Base-by-base conservation (phyloP, 441 rosid species). In the Croton laevigatus region DNA sequence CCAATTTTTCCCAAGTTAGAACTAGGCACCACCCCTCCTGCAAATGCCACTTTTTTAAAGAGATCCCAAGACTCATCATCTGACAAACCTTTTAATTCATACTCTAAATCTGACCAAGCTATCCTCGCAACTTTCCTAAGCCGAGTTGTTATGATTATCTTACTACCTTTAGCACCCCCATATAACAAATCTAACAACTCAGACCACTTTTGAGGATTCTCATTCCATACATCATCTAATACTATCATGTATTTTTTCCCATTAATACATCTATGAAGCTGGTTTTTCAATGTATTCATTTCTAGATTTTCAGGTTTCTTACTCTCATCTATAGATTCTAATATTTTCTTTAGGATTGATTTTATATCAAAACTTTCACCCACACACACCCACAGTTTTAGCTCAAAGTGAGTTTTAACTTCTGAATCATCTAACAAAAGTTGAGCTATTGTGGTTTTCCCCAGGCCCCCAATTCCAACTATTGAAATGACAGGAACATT, bases 71-170 rank as follows among this genome's bases (percentile, higher is more conserved):
- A 68, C 14, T 71, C 64, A 1, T 69, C 70, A 6, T 55, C 63
- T 0, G 77, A 49, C 6, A 78, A 51, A 34, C 80, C 62, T 59
- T 48, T 37, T 8, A 82, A 23, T 7, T 10, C 0, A 53, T 70
- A 78, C 0, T 66, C n/a, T 6, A 12, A 12, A 0, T 61, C 49
- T 9, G 57, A 53, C 4, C 81, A 71, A 14, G 67, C 66, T 20
- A 72, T 62, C 2, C 69, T 48, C 1, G 80, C 76, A 62, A 79
- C 82, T 59, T 54, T 60, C 20, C 58, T 52, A n/a, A 59, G 11
- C 1, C 83, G 80, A 14, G 81, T 77, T 1, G 84, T 83, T 5
- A 83, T 72, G 7, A 81, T 32, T 32, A 83, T 69, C 63, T 62
- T 65, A 20, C 84, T 81, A 10, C 84, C 82, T 20, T 16, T 27